Conservation (phyloP, 2,329 filamentous ascomycete genomes). For the Aspergillus tubingensis region DNA sequence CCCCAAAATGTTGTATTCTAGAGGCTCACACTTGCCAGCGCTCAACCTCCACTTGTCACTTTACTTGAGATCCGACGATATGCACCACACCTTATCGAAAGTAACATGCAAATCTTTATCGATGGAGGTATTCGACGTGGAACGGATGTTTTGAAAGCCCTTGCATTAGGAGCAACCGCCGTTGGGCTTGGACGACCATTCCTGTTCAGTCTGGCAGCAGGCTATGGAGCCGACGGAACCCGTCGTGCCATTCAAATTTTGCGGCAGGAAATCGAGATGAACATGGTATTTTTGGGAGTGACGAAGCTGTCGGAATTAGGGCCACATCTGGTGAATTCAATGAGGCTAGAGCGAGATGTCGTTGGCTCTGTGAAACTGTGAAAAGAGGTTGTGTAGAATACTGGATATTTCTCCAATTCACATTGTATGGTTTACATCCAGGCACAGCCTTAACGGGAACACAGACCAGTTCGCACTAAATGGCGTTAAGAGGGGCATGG, state of each 20-base stretch:
- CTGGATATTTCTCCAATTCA: neutral
- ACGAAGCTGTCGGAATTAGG: slow-evolving; percentile 30
- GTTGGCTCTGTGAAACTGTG: slow-evolving; percentile 34
- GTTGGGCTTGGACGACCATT: slow-evolving; percentile 65
- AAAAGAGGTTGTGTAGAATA: neutral
- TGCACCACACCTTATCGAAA: slow-evolving; percentile 60
- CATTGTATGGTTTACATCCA: too few species aligned
- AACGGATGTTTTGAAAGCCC: slow-evolving; percentile 67
- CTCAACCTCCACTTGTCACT: slow-evolving; percentile 56
- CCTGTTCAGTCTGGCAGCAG: slow-evolving; percentile 56
- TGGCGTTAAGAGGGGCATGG: neutral
- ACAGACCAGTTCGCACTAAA: too few species aligned
- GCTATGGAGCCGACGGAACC: slow-evolving; percentile 62
- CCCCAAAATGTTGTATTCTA: neutral
- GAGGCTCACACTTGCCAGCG: slow-evolving; percentile 17
- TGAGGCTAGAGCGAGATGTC: slow-evolving; percentile 35
- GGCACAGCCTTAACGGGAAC: too few species aligned
- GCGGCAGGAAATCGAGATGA: slow-evolving; percentile 36
- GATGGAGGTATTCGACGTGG: slow-evolving; percentile 68
- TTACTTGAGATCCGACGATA: slow-evolving; percentile 64
- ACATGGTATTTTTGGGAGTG: slow-evolving; percentile 38
- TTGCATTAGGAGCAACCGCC: slow-evolving; percentile 65
- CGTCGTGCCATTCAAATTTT: slow-evolving; percentile 44
- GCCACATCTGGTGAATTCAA: slow-evolving; percentile 34
- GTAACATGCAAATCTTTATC: slow-evolving; percentile 61